Evolutionary conservation across 2,329 filamentous ascomycete genomes (phyloP).

Genomic region (Harringtonia aguacate): DNA sequence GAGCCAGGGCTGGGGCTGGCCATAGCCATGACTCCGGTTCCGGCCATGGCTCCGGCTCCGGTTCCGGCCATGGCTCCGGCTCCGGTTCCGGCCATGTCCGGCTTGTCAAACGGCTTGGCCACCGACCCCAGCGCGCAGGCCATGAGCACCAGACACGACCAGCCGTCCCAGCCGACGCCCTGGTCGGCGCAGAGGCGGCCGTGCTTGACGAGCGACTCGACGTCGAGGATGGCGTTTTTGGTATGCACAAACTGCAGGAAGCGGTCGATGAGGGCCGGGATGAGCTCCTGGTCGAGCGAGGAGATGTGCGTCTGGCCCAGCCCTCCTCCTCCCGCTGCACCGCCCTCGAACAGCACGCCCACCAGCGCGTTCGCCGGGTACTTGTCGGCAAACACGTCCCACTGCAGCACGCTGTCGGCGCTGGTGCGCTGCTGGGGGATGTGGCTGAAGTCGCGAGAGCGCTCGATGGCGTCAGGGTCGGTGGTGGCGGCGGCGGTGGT

Average conservation of each 20-base stretch:
- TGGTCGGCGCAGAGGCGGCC: background rate
- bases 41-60: too few species aligned
- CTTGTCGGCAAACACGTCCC: background rate
- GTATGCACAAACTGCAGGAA: constrained; percentile 4
- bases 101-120: background rate
- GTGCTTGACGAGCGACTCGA: background rate
- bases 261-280: background rate
- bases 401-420: background rate
- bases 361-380: background rate
- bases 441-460: background rate
- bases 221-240: constrained; percentile 5
- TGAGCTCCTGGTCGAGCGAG: background rate
- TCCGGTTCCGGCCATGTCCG: too few species aligned
- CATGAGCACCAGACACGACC: constrained; percentile 1
- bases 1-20: too few species aligned
- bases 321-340: background rate
- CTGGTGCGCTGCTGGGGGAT: background rate
- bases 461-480: background rate
- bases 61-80: too few species aligned
- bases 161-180: constrained; percentile 1
- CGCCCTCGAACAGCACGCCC: background rate
- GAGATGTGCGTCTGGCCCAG: too few species aligned
- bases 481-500: background rate
- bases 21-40: too few species aligned
- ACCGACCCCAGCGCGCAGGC: constrained; percentile 1